These are phyloP conservation scores for Schoenoplectus triqueter DNA, from an alignment of 202 grass and related monocot species.

Conservation along the genomic window DNA sequence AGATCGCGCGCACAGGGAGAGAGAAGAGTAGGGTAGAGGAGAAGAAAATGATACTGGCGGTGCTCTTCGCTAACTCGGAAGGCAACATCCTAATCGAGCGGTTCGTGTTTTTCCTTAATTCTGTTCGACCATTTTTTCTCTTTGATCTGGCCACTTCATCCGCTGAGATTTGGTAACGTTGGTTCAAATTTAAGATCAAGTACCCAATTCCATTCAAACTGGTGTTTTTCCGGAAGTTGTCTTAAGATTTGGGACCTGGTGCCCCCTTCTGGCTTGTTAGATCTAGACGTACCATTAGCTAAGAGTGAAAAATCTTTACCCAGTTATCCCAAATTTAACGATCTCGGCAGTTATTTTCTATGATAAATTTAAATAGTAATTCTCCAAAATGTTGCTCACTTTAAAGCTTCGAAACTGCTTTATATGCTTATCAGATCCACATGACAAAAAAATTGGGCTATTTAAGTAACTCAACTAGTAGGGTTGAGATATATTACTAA, in stretches of 20 bases:
- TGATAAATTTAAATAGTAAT: background rate
- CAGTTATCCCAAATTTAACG: background rate
- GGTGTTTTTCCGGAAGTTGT: background rate
- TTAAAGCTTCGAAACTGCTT: background rate
- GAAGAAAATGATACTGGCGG: conserved; percentile 73
- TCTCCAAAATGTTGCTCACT: too few relatives aligned
- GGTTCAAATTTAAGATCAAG: background rate
- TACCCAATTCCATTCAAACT: background rate
- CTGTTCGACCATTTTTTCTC: background rate
- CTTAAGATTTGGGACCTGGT: background rate
- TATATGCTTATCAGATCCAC: conserved; percentile 3
- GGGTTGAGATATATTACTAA: background rate
- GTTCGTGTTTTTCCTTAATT: conserved; percentile 36
- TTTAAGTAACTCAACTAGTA: background rate
- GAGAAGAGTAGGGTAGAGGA: background rate
- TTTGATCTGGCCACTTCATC: conserved; percentile 31
- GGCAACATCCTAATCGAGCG: conserved; percentile 97
- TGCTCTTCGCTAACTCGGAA: conserved; percentile 97
- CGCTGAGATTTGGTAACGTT: background rate
- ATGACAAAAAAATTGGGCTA: background rate
- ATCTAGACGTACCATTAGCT: conserved; percentile 15
- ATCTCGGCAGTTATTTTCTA: background rate
- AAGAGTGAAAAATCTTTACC: background rate
- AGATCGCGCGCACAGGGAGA: background rate
- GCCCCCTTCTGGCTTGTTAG: background rate